Base-by-base conservation (phyloP, 805 yeast species). In the Wickerhamiella bombiphila region DNA sequence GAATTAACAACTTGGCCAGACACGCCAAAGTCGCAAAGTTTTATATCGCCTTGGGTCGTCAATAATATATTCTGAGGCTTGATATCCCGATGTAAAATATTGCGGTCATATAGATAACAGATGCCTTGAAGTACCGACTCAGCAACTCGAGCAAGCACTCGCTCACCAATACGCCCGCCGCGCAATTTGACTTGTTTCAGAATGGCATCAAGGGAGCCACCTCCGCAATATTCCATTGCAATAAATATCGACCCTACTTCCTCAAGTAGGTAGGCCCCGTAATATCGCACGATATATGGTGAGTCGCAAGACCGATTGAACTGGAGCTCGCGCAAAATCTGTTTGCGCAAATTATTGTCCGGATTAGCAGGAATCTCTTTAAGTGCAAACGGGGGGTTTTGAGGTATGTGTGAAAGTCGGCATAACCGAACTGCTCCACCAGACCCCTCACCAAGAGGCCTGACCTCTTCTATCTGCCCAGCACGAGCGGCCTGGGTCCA, bases 201-300 rank as follows among this genome's bases (percentile, higher is more conserved):
- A n/a, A 88, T 74, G 1, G 94, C 83, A 52, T 91, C 96, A 42
- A 91, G 60, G 3, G 94, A 82, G 31, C 74, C 71, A 1, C 96
- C 97, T 19, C 85, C 94, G 85, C 93, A 91, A 56, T 73, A 91
- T 58, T 91, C 98, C 97, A 91, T 91, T 34, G 94, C 83, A 21
- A 91, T 91, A 48, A 81, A 85, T 29, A 91, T 85, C 52, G 85
- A 73, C 21, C 85, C 80, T 43, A 70, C 74, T 40, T 70, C 69
- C 50, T 77, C 81, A 49, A 80, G 76, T 46, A 81, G 65, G 52
- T 81, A 91, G 45, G 94, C 85, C 5, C 98, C 98, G 56, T 82
- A 88, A 57, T 91, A 91, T 55, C 75, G 71, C 19, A 88, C 97
- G 43, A 91, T 91, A 53, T 74, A 78, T 3, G 83, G 82, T 29